Conservation (phyloP, 2,329 filamentous ascomycete genomes). For the Pleurostoma richardsiae region DNA sequence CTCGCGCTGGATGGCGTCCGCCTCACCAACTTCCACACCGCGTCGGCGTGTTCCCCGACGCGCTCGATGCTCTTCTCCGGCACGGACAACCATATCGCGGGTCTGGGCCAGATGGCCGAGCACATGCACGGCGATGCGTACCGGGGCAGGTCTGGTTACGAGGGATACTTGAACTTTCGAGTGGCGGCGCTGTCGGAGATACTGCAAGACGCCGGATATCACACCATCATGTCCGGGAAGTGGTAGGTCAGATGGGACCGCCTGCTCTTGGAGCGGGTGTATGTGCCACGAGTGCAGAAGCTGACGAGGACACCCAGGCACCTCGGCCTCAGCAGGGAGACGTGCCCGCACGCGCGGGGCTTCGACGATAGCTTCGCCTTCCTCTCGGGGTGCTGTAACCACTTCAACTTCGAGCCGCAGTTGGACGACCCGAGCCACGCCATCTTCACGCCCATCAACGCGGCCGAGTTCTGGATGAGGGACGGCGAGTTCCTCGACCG, state of each 20-base stretch:
- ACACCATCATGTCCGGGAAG: constrained; percentile 22
- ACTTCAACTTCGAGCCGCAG: constrained; percentile 44
- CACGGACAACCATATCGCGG: constrained; percentile 8
- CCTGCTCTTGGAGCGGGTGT: neutral
- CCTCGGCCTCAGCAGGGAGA: constrained; percentile 48
- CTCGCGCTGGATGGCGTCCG: constrained; percentile 44
- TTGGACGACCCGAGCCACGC: constrained; percentile 29
- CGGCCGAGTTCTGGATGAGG: constrained; percentile 29
- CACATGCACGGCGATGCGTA: neutral
- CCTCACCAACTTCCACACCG: constrained; percentile 55
- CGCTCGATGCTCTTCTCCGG: constrained; percentile 57
- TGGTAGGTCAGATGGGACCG: neutral
- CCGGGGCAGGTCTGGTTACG: constrained; percentile 13
- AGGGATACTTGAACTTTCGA: constrained; percentile 22
- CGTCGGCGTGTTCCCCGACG: constrained; percentile 54
- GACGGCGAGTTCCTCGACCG: constrained; percentile 28
- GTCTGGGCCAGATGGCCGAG: constrained; percentile 2
- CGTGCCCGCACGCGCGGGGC: constrained; percentile 48
- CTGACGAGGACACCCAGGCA: constrained; percentile 1
- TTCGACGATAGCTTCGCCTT: constrained; percentile 58
- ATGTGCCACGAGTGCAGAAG: constrained; percentile 12
- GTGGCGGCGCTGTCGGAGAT: constrained; percentile 21
- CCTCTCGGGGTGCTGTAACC: constrained; percentile 54
- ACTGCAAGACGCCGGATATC: constrained; percentile 21
- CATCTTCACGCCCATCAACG: constrained; percentile 23